Base-by-base conservation (phyloP, 768 basidiomycete species). In the Boletus huronensis region DNA sequence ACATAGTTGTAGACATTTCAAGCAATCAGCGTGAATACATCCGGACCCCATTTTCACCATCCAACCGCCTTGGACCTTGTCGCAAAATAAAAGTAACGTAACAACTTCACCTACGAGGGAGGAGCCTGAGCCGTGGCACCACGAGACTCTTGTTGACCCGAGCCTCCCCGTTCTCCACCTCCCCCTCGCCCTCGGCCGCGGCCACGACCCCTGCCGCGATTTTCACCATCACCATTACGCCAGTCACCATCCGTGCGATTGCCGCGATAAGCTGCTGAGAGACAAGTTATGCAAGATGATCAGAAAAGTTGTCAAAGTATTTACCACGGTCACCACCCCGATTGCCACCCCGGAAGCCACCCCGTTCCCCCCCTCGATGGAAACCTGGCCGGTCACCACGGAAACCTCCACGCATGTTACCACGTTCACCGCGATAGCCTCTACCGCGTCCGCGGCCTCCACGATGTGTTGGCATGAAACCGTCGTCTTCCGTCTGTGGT, bases 401-500 rank as follows among this genome's bases (percentile, higher is more conserved):
- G 66, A 67, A 75, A 28, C 75, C 74, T 58, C 75, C 76, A 14
- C 76, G 72, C 50, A 54, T 61, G 23, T 67, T 63, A 46, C 78
- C 78, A 48, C 76, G 75, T 53, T 73, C 75, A 46, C 76, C 75
- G 43, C 76, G 72, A 53, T 64, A 59, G 28, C 72, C 73, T 55
- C 78, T 76, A 48, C 75, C 73, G 38, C 77, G 74, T 41, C 81
- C 79, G 48, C 81, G 77, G 39, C 78, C 77, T 46, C 77, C 77
- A 8, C 82, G 70, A 5, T 43, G 26, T 16, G 78, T 65, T 50
- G 74, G 75, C 2, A 69, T 79, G 65, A 88, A 90, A 5, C 87
- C 87, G 35, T 88, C 87, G 3, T 85, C 83, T 45, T 82, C 85
- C 7, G 50, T 31, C 7, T 31, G 63, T 26, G 64, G 61, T 29